A percentile compares a stretch with the other conserved stretches of the same genome.
These are phyloP conservation scores for Cylindrotheca fusiformis DNA, from an alignment of 108 stramenopile species.

Conservation along the genomic window DNA sequence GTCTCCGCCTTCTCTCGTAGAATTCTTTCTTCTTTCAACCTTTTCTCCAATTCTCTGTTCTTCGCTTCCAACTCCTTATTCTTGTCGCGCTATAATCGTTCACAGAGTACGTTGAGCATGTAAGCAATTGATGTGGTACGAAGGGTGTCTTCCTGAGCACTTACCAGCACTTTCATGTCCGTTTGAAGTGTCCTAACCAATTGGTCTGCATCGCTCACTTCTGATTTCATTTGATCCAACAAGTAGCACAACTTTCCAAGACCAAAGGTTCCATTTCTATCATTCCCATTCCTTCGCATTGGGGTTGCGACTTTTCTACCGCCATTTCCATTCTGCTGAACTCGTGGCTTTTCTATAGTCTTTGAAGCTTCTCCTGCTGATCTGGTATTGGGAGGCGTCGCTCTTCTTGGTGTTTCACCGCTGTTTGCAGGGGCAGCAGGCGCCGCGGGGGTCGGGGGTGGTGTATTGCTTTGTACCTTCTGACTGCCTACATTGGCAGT, in stretches of 20 bases:
- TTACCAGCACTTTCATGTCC: conserved; percentile 62
- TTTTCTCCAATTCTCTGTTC: conserved; percentile 55
- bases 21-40: conserved; percentile 56
- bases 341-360: conserved; percentile 15
- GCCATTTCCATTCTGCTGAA: no score
- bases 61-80: conserved; percentile 82
- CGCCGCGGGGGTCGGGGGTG: conserved; percentile 4
- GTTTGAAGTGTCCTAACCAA: conserved; percentile 57
- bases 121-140: not conserved
- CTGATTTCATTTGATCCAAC: conserved; percentile 70
- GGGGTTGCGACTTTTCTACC: no score
- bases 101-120: not conserved
- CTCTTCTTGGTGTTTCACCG: conserved; percentile 18
- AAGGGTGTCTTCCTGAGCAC: conserved; percentile 22
- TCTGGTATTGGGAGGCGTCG: conserved; percentile 6
- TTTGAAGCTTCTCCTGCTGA: conserved; percentile 14
- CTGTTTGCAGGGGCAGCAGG: conserved; percentile 1
- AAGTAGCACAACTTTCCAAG: conserved; percentile 78
- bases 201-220: conserved; percentile 72
- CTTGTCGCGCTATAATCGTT: conserved; percentile 64
- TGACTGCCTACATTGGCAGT: not conserved
- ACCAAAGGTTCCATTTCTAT: conserved; percentile 25
- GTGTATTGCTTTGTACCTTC: conserved; percentile 11
- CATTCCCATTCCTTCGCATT: no score
- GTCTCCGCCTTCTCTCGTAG: conserved; percentile 49